Percentiles rank a stretch among this genome's conserved stretches.
These are phyloP conservation scores for Colletotrichum australisinense DNA, from an alignment of 2,329 filamentous ascomycete genomes.

Conservation along the genomic window DNA sequence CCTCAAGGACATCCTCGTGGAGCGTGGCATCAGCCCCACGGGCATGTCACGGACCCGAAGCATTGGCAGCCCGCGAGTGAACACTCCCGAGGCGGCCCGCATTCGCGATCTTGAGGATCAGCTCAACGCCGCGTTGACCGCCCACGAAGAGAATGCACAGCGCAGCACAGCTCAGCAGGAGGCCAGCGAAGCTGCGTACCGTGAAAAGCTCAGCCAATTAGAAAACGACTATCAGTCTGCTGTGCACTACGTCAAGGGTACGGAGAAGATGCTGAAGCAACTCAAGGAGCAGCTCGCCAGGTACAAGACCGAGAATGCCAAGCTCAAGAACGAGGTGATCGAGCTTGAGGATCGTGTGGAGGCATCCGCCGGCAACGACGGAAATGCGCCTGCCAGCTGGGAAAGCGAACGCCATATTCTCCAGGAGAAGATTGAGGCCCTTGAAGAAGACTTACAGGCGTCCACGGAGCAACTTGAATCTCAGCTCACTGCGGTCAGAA, in stretches of 20 bases:
- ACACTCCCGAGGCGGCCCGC: slow-evolving; percentile 83
- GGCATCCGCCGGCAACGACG: slow-evolving; percentile 43
- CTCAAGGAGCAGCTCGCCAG: slow-evolving; percentile 97
- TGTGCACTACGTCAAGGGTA: slow-evolving; percentile 97
- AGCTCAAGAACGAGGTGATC: slow-evolving; percentile 85
- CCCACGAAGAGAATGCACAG: slow-evolving; percentile 87
- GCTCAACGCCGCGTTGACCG: slow-evolving; percentile 78
- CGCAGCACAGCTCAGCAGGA: slow-evolving; percentile 83
- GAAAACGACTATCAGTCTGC: slow-evolving; percentile 98
- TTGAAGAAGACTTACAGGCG: slow-evolving; percentile 76
- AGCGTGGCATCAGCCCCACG: slow-evolving; percentile 86
- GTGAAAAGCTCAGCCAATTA: slow-evolving; percentile 91
- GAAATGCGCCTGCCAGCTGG: slow-evolving; percentile 70
- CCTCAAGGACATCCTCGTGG: slow-evolving; percentile 90
- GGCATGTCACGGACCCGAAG: slow-evolving; percentile 77
- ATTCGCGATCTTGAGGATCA: slow-evolving; percentile 90
- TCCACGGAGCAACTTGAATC: slow-evolving; percentile 77
- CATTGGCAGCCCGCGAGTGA: slow-evolving; percentile 78
- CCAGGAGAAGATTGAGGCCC: slow-evolving; percentile 73
- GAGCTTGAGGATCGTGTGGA: slow-evolving; percentile 68
- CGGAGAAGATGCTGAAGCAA: slow-evolving; percentile 98
- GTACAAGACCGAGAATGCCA: slow-evolving; percentile 87
- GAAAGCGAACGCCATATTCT: slow-evolving; percentile 78
- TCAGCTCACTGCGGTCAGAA: slow-evolving; percentile 75
- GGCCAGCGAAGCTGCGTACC: slow-evolving; percentile 88